phyloP scores from a whole-genome alignment of 495 filamentous ascomycete genomes.

The Podospora conica region DNA sequence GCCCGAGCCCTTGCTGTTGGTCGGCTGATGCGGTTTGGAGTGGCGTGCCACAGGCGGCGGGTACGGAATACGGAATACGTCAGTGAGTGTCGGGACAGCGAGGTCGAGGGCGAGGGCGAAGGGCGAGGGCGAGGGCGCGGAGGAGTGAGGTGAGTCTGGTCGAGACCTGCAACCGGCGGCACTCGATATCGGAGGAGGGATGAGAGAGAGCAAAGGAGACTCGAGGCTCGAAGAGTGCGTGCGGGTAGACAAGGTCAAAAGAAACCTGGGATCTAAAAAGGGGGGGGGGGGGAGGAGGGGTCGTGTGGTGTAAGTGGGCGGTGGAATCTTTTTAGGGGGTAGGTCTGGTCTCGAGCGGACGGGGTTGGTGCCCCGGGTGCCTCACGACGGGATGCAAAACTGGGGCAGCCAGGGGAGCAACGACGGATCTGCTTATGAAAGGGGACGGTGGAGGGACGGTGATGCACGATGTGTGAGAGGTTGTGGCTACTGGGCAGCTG shows the following conservation, averaged over 20 bases:
- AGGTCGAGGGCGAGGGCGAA: neutral
- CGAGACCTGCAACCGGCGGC: neutral
- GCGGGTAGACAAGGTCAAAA: conserved; percentile 4
- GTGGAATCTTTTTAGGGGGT: conserved; percentile 23
- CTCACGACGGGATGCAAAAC: neutral
- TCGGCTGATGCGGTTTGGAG: conserved; percentile 12
- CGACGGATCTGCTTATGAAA: conserved; percentile 17
- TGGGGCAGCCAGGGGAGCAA: conserved; percentile 10
- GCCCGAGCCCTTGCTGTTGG: neutral
- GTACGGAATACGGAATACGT: neutral
- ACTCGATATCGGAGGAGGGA: neutral
- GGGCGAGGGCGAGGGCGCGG: neutral
- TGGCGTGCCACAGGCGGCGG: conserved; percentile 10
- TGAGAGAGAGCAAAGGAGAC: neutral
- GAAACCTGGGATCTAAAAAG: neutral
- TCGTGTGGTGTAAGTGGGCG: conserved; percentile 20
- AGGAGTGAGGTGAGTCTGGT: neutral
- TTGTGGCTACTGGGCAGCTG: conserved; percentile 30
- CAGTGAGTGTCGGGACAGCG: neutral
- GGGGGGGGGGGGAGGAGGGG: conserved; percentile 12
- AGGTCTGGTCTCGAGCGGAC: neutral
- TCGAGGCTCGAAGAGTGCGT: neutral
- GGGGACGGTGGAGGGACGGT: conserved; percentile 22
- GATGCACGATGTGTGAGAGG: conserved; percentile 29
- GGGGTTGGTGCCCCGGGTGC: neutral